A percentile compares a stretch with the other conserved stretches of the same genome.
These are phyloP conservation scores for Corynascus novoguineensis DNA, from an alignment of 495 filamentous ascomycete genomes.

Conservation along the genomic window DNA sequence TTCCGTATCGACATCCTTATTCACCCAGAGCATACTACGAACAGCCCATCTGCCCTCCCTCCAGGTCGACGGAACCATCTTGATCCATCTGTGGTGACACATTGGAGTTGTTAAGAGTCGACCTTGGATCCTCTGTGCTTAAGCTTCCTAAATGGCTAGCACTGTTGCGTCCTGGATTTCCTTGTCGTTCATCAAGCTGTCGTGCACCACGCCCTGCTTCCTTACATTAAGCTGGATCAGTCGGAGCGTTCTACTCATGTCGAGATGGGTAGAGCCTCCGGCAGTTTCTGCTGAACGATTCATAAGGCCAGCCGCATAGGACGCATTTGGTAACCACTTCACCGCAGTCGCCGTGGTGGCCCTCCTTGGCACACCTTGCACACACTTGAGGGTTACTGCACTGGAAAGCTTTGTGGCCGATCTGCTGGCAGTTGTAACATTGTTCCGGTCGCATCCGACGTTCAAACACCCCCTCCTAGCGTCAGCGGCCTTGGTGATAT, in stretches of 20 bases:
- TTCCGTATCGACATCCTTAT: neutral
- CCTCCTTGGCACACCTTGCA: neutral
- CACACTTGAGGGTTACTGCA: neutral
- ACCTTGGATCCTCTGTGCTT: neutral
- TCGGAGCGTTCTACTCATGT: neutral
- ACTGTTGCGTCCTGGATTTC: constrained; percentile 1
- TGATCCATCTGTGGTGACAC: neutral
- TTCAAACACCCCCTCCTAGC: neutral
- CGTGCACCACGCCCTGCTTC: neutral
- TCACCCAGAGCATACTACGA: constrained; percentile 3
- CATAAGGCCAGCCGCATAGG: neutral
- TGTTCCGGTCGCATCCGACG: constrained; percentile 5
- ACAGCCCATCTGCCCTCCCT: neutral
- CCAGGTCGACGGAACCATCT: neutral
- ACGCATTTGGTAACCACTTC: neutral
- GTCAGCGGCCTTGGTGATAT: constrained; percentile 4
- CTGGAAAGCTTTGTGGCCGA: constrained; percentile 6
- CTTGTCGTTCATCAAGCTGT: constrained; percentile 2
- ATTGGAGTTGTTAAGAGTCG: constrained; percentile 6
- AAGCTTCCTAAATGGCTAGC: neutral
- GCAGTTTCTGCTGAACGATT: constrained; percentile 3
- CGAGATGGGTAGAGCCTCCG: neutral
- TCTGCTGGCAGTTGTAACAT: constrained; percentile 5
- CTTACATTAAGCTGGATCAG: neutral
- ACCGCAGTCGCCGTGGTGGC: neutral